phyloP scores from a whole-genome alignment of 768 basidiomycete species.

The Boletus edulis region DNA sequence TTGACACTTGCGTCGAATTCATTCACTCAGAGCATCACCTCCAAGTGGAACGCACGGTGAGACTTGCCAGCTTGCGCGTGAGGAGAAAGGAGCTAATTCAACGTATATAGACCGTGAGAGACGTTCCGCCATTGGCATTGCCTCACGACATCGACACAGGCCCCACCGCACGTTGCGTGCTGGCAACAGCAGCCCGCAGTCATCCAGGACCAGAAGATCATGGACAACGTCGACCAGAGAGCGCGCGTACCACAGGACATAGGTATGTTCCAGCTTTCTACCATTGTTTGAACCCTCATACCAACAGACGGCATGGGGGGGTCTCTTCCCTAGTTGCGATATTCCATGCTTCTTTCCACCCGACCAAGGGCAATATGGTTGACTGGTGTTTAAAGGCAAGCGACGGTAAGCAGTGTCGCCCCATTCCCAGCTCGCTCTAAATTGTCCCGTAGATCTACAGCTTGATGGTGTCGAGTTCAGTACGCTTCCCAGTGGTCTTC shows the following conservation, averaged over 20 bases:
- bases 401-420: slow-evolving; percentile 46
- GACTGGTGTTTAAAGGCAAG: slow-evolving; percentile 77
- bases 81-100: slow-evolving; percentile 17
- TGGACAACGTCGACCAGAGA: slow-evolving; percentile 30
- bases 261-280: slow-evolving; percentile 33
- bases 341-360: slow-evolving; percentile 84
- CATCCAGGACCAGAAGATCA: slow-evolving; percentile 11
- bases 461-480: slow-evolving; percentile 78
- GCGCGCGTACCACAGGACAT: slow-evolving; percentile 51
- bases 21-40: too few species aligned
- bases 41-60: too few species aligned
- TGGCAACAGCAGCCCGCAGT: slow-evolving; percentile 22
- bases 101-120: slow-evolving; percentile 28
- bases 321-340: slow-evolving; percentile 56
- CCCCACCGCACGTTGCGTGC: slow-evolving; percentile 19
- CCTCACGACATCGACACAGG: slow-evolving; percentile 19
- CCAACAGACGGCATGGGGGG: not conserved
- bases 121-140: slow-evolving; percentile 17
- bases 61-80: too few species aligned
- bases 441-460: slow-evolving; percentile 47
- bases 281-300: not conserved
- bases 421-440: not conserved
- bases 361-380: slow-evolving; percentile 73
- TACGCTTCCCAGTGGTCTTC: slow-evolving; percentile 77
- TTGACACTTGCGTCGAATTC: not conserved